Conservation (phyloP, 2,329 filamentous ascomycete genomes). For the Tolypocladium ophioglossoides region DNA sequence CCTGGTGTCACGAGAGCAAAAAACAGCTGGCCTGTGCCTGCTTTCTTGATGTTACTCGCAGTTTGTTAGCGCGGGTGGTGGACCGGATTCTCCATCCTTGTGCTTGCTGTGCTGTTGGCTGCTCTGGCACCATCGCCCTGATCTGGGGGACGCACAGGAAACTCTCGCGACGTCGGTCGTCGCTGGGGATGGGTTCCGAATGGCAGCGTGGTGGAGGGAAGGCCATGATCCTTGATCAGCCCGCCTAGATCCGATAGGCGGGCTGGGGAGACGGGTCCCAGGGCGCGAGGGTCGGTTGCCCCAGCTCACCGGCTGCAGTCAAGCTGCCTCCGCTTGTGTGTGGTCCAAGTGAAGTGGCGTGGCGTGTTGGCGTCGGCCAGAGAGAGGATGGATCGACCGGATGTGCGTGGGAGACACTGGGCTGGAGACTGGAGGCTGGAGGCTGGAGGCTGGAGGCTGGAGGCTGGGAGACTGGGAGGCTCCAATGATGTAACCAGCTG, state of each 20-base stretch:
- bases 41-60: too few species aligned
- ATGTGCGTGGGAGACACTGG: background rate
- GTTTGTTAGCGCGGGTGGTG: too few species aligned
- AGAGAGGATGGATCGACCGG: too few species aligned
- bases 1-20: background rate
- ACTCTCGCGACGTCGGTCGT: too few species aligned
- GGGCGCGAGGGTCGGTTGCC: background rate
- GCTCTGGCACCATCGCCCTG: too few species aligned
- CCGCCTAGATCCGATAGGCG: background rate
- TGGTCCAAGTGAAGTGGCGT: too few species aligned
- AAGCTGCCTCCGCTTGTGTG: background rate
- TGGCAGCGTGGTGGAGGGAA: background rate
- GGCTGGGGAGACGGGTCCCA: background rate
- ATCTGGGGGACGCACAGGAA: background rate
- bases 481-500: slow-evolving; percentile 2
- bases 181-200: too few species aligned
- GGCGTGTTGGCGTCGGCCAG: too few species aligned
- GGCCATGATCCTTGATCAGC: background rate
- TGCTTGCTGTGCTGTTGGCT: too few species aligned
- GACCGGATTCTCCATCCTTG: background rate
- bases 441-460: background rate
- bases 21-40: background rate
- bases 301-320: slow-evolving; percentile 1
- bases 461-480: too few species aligned
- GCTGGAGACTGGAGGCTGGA: background rate